Percentiles rank a stretch among this genome's conserved stretches.
Conservation (phyloP, 225 moss, liverwort and hornwort genomes). For the Neckera pumila region DNA sequence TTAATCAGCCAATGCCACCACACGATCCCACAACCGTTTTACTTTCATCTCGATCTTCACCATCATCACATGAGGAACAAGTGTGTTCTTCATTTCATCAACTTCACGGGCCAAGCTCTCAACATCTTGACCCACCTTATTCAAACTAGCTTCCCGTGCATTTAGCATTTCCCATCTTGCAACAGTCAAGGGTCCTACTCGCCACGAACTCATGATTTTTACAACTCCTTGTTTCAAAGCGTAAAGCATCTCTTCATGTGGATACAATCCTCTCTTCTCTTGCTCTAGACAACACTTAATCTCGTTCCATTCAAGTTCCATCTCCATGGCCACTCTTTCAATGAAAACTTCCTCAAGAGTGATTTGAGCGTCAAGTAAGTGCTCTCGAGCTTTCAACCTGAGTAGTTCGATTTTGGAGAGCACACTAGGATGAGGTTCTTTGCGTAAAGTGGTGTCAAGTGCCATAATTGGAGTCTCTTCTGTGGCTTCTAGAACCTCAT, state of each 20-base stretch:
- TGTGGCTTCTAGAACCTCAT: background rate
- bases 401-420: background rate
- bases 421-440: background rate
- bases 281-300: rapidly evolving
- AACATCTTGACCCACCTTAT: background rate
- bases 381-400: background rate
- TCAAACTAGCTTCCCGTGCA: background rate
- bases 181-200: background rate
- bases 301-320: background rate
- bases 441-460: background rate
- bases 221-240: background rate
- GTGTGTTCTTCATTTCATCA: background rate
- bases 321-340: background rate
- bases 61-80: background rate
- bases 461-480: background rate
- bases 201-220: background rate
- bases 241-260: rapidly evolving
- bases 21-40: background rate
- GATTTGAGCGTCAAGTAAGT: background rate
- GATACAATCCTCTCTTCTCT: background rate
- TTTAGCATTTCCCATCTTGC: background rate
- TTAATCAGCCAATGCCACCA: background rate
- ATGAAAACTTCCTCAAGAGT: background rate
- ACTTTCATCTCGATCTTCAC: background rate
- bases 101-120: background rate